A percentile compares a stretch with the other conserved stretches of the same genome.
These are phyloP conservation scores for Simplicillium aogashimaense DNA, from an alignment of 2,329 filamentous ascomycete species.

Conservation along the genomic window DNA sequence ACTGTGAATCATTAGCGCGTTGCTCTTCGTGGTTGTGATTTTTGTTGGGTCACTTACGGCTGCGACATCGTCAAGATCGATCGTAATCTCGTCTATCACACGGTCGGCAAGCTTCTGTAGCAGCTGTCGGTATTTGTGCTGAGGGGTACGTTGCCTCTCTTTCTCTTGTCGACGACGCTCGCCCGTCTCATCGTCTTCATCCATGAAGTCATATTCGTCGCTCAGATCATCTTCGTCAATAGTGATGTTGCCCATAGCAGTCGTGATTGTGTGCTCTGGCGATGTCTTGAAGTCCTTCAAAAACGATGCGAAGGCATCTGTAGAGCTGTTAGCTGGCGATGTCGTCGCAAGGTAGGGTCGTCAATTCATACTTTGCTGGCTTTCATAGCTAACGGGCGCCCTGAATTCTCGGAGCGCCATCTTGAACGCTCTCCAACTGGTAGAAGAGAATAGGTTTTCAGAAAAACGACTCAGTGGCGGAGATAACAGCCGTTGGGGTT, in stretches of 20 bases:
- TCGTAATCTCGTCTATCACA: slow-evolving; percentile 62
- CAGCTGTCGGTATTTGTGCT: slow-evolving; percentile 79
- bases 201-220: slow-evolving; percentile 91
- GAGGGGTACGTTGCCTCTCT: slow-evolving; percentile 44
- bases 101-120: slow-evolving; percentile 83
- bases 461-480: background rate
- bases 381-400: slow-evolving; percentile 75
- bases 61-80: slow-evolving; percentile 83
- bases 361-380: slow-evolving; percentile 61
- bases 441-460: background rate
- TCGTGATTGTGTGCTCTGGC: slow-evolving; percentile 60
- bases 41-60: slow-evolving; percentile 41
- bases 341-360: background rate
- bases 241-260: slow-evolving; percentile 74
- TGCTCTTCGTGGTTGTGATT: background rate
- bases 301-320: slow-evolving; percentile 80
- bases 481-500: too few relatives aligned
- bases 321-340: slow-evolving; percentile 15
- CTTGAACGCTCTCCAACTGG: slow-evolving; percentile 16
- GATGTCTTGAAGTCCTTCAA: slow-evolving; percentile 78
- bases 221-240: slow-evolving; percentile 80
- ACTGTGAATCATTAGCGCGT: slow-evolving; percentile 39
- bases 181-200: slow-evolving; percentile 59
- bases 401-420: slow-evolving; percentile 84
- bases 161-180: slow-evolving; percentile 38